Conservation (phyloP, 1,139 yeast species). For the Protomyces arabidopsidicola region DNA sequence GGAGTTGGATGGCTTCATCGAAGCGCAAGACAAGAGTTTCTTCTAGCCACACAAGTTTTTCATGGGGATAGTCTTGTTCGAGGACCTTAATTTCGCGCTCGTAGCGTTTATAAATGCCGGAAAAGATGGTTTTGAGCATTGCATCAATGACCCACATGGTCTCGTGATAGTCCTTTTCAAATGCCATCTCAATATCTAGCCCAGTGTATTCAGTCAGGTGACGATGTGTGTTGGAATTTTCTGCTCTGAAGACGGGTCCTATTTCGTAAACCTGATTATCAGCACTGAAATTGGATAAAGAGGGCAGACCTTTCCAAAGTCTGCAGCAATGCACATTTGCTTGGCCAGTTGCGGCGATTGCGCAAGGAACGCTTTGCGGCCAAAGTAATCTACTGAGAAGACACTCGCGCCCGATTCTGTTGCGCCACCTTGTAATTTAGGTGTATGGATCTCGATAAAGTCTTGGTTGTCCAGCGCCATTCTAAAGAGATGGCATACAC, state of each 20-base stretch:
- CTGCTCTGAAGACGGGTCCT: slow-evolving; percentile 98
- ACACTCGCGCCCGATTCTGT: slow-evolving; percentile 98
- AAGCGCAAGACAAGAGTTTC: slow-evolving; percentile 78
- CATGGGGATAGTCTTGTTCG: slow-evolving; percentile 83
- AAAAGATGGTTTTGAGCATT: slow-evolving; percentile 80
- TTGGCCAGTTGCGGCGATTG: slow-evolving; percentile 98
- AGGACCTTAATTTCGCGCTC: slow-evolving; percentile 80
- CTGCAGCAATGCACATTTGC: slow-evolving; percentile 96
- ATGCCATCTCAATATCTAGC: slow-evolving; percentile 94
- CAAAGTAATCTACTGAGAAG: slow-evolving; percentile 86
- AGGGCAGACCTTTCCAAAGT: slow-evolving; percentile 55
- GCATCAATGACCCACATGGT: slow-evolving; percentile 78
- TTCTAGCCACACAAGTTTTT: slow-evolving; percentile 88
- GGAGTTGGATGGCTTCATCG: slow-evolving; percentile 83
- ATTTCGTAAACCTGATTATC: slow-evolving; percentile 73
- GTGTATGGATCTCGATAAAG: slow-evolving; percentile 90
- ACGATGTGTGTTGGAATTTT: slow-evolving; percentile 96
- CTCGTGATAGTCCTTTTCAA: slow-evolving; percentile 97
- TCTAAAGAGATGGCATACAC: slow-evolving; percentile 80
- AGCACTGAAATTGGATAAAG: background rate
- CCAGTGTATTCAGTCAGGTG: slow-evolving; percentile 99
- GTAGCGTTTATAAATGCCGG: slow-evolving; percentile 72
- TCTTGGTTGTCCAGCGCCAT: slow-evolving; percentile 67
- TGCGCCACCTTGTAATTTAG: slow-evolving; percentile 89
- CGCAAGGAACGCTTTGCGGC: slow-evolving; percentile 86